These are phyloP conservation scores for Wickerhamomyces strasburgensis DNA, from an alignment of 805 yeast species.

Conservation along the genomic window DNA sequence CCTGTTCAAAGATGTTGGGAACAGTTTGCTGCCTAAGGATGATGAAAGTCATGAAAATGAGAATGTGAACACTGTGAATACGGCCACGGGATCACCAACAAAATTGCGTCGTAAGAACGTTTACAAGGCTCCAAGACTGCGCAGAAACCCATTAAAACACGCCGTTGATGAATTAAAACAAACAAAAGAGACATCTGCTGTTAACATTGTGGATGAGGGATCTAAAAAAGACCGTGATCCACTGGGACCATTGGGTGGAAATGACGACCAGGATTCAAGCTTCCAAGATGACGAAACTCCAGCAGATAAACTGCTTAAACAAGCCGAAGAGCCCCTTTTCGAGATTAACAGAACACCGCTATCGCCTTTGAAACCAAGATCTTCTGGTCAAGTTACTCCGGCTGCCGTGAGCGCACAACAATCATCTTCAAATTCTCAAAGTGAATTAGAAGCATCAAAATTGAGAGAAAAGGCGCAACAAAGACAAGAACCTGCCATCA, in stretches of 20 bases:
- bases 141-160: slow-evolving; percentile 29
- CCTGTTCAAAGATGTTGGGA: slow-evolving; percentile 27
- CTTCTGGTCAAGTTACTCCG: slow-evolving; percentile 1
- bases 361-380: slow-evolving; percentile 18
- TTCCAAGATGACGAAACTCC: slow-evolving; percentile 26
- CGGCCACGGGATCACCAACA: slow-evolving; percentile 30
- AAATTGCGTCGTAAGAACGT: slow-evolving; percentile 39
- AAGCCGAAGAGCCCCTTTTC: slow-evolving; percentile 52
- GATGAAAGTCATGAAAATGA: slow-evolving; percentile 14
- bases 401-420: slow-evolving; percentile 6
- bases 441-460: slow-evolving; percentile 11
- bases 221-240: slow-evolving; percentile 27
- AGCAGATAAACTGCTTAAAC: slow-evolving; percentile 35
- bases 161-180: slow-evolving; percentile 2
- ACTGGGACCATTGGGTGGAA: slow-evolving; percentile 28
- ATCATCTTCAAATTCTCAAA: not conserved
- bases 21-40: slow-evolving; percentile 8
- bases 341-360: slow-evolving; percentile 32
- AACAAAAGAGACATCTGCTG: too few relatives aligned
- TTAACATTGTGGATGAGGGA: slow-evolving; percentile 9
- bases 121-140: slow-evolving; percentile 43
- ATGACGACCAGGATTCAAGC: slow-evolving; percentile 27
- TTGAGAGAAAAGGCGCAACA: slow-evolving; percentile 8
- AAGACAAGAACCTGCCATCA: slow-evolving; percentile 14
- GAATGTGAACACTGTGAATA: slow-evolving; percentile 3